Evolutionary conservation across 2,329 filamentous ascomycete species (phyloP), one percentile per base, ranked within the genome.

Genomic region (Hysterium pulicare): DNA sequence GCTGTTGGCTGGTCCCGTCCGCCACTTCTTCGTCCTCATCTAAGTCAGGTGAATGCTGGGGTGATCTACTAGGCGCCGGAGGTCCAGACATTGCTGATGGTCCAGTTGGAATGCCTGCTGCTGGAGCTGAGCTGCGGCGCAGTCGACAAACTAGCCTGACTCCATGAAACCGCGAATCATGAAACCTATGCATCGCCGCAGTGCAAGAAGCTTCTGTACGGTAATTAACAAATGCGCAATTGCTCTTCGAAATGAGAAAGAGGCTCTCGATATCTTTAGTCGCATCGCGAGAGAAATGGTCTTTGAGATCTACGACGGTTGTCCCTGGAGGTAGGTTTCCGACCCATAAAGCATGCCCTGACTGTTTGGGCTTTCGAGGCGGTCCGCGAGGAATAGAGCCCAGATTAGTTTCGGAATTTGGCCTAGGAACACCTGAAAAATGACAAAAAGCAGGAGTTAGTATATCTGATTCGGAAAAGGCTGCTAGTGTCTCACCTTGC

Each of bases 181-280:
- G 89, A 33, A 97, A 85, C 52, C 87, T 83, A 34, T 82, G 78
- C 71, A 95, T 87, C 0, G 91, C 91, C 7, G 79, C 76, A 5
- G 79, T 70, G 60, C 90, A 96, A 4, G 82, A 81, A 3, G 74
- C 70, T 56, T 95, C 90, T 38, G 88, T 86, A 49, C 84, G 87
- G 64, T 94, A 97, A 60, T 97, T 97, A 51, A 95, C 89, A 70
- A 97, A 97, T 0, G 90, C 91, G 59, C 91, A 97, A 61, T 96
- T 96, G 64, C 90, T 96, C 66, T 96, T 96, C 0, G 90, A 91
- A 31, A 97, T 97, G 26, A 97, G 72, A 53, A 97, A 96, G 0
- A 97, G 73, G 35, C 90, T 95, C 62, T 95, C 87, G 17, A 97
- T 81, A 1, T 90, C 79, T 32, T 75, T 79, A 0, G 76, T 78